phyloP scores from a whole-genome alignment of 2,329 filamentous ascomycete species.

The Ophiocordyceps camponoti-floridani region DNA sequence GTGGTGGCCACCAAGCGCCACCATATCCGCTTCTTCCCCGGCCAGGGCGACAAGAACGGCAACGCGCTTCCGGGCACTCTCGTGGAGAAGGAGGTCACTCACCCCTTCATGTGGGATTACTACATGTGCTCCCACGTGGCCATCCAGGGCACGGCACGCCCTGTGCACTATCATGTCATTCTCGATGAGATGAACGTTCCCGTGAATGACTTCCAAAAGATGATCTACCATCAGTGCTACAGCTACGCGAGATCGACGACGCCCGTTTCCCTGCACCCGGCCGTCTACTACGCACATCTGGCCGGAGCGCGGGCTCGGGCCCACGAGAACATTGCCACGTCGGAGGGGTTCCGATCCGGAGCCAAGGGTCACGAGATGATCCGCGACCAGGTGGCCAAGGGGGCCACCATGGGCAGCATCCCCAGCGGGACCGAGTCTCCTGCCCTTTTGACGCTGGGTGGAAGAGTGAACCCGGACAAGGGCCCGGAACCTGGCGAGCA shows the following conservation, averaged over 20 bases:
- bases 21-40: slow-evolving; percentile 82
- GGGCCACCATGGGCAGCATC: slow-evolving; percentile 9
- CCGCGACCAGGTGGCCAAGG: slow-evolving; percentile 21
- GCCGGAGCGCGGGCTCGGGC: slow-evolving; percentile 63
- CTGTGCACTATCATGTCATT: slow-evolving; percentile 83
- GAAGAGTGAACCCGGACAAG: slow-evolving; percentile 5
- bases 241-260: slow-evolving; percentile 86
- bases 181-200: slow-evolving; percentile 57
- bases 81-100: slow-evolving; percentile 77
- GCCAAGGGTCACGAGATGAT: slow-evolving; percentile 24
- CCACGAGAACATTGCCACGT: slow-evolving; percentile 42
- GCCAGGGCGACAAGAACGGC: slow-evolving; percentile 49
- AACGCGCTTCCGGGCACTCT: slow-evolving; percentile 78
- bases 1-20: slow-evolving; percentile 87
- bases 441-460: slow-evolving; percentile 13
- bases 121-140: slow-evolving; percentile 47
- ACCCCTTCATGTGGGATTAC: slow-evolving; percentile 82
- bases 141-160: slow-evolving; percentile 85
- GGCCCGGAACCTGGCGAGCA: slow-evolving; percentile 11
- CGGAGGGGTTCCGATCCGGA: slow-evolving; percentile 23
- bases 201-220: slow-evolving; percentile 56
- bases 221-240: slow-evolving; percentile 92
- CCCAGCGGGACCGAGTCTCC: slow-evolving; percentile 11
- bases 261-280: slow-evolving; percentile 73
- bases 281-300: slow-evolving; percentile 91